Conservation (phyloP, 305 asterid genomes). For the Fraxinus latifolia region DNA sequence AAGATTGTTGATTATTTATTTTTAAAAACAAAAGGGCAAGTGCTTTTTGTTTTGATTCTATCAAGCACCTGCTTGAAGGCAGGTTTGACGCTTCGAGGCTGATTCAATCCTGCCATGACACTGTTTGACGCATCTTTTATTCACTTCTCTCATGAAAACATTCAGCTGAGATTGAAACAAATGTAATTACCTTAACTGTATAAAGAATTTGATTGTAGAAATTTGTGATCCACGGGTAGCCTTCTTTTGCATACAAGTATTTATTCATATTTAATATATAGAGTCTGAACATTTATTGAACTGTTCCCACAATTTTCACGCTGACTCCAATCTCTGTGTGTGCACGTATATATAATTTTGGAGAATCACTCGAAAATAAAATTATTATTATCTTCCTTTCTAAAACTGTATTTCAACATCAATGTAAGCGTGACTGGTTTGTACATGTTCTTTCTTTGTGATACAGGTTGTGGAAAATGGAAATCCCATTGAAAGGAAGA, state of each 20-base stretch:
- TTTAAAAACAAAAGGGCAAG: not conserved
- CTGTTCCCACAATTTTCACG: not conserved
- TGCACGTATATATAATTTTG: not conserved
- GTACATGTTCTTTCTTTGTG: constrained; percentile 9
- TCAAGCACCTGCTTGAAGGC: not conserved
- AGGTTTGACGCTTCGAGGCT: not conserved
- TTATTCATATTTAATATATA: not conserved
- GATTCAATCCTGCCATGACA: not conserved
- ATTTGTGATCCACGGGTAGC: not conserved
- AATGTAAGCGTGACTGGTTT: constrained; percentile 7
- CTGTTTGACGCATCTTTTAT: too few species aligned
- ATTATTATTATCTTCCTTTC: not conserved
- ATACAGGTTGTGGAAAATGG: constrained; percentile 84
- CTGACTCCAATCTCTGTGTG: not conserved
- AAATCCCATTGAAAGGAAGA: constrained; percentile 70
- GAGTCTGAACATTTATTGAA: not conserved
- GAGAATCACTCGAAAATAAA: not conserved
- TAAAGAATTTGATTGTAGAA: not conserved
- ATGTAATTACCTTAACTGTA: not conserved
- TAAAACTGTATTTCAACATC: constrained; percentile 6
- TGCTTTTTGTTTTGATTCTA: not conserved
- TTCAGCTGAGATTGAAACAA: not conserved
- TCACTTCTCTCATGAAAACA: not conserved
- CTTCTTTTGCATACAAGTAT: not conserved
- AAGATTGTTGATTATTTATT: not conserved